Percentiles rank a stretch among this genome's conserved stretches.
phyloP scores from a whole-genome alignment of 1,284 basidiomycete genomes.

The Puccinia coronata region DNA sequence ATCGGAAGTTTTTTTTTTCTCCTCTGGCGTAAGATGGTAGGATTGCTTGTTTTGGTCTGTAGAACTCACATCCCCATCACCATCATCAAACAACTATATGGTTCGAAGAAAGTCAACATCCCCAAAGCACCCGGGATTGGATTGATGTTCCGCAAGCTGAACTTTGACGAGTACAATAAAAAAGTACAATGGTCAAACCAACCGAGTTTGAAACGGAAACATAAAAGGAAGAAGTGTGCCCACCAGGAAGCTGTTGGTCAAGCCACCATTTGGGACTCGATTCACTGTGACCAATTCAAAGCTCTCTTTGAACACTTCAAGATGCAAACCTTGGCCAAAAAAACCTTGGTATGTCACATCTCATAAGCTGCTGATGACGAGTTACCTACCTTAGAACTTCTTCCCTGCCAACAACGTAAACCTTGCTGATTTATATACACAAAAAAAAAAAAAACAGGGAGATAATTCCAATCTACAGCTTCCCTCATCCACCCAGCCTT shows the following conservation, averaged over 20 bases:
- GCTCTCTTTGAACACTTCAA: constrained; percentile 40
- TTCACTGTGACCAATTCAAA: constrained; percentile 22
- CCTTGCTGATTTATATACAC: too few relatives aligned
- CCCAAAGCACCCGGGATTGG: constrained; percentile 98
- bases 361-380: neutral
- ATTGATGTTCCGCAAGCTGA: constrained; percentile 87
- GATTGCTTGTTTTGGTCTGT: constrained; percentile 74
- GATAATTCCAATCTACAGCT: too few relatives aligned
- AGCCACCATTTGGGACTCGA: constrained; percentile 7
- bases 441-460: too few relatives aligned
- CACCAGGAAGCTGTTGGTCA: neutral
- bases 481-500: neutral
- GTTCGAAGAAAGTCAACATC: constrained; percentile 75
- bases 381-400: neutral
- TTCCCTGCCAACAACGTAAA: neutral
- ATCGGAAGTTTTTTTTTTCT: neutral
- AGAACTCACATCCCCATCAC: constrained; percentile 73
- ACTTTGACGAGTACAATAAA: constrained; percentile 77
- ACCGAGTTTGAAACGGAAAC: constrained; percentile 42
- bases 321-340: neutral
- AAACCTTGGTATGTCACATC: neutral
- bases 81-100: constrained; percentile 67
- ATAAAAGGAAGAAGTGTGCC: constrained; percentile 1
- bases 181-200: constrained; percentile 68
- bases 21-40: constrained; percentile 96